Percentiles rank a stretch among this genome's conserved stretches.
Conservation (phyloP, 2,329 filamentous ascomycete species). For the Fusarium succisae region DNA sequence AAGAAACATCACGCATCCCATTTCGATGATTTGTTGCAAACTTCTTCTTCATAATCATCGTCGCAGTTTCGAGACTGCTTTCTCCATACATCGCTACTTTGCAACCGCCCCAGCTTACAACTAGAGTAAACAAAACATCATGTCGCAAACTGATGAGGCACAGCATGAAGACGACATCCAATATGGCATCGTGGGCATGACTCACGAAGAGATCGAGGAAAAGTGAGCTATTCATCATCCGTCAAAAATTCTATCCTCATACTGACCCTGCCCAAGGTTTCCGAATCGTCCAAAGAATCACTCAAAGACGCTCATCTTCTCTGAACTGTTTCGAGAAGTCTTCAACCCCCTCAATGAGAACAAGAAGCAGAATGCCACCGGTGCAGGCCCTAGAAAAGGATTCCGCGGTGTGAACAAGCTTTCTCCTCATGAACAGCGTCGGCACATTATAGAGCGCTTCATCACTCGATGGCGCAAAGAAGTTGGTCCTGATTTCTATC, state of each 20-base stretch:
- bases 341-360: conserved; percentile 85
- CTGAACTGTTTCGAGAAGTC: conserved; percentile 77
- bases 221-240: conserved; percentile 45
- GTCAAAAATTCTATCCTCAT: background rate
- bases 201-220: conserved; percentile 55
- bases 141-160: conserved; percentile 48
- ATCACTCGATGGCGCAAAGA: conserved; percentile 87
- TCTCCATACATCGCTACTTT: background rate
- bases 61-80: background rate
- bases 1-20: background rate
- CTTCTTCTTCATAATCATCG: background rate
- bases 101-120: conserved; percentile 4
- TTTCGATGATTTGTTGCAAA: background rate
- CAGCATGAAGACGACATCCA: conserved; percentile 62
- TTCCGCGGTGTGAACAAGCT: conserved; percentile 66
- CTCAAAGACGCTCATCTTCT: conserved; percentile 82
- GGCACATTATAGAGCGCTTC: conserved; percentile 85
- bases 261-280: conserved; percentile 66
- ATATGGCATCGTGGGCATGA: conserved; percentile 54
- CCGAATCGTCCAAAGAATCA: conserved; percentile 85
- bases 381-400: conserved; percentile 65
- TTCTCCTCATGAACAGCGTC: conserved; percentile 79
- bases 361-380: conserved; percentile 76
- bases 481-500: conserved; percentile 92
- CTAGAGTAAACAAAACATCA: conserved; percentile 4